Evolutionary conservation across 106 monocot genomes (phyloP), one percentile per base, ranked within the genome.

Genomic region (Iris macrosiphon): DNA sequence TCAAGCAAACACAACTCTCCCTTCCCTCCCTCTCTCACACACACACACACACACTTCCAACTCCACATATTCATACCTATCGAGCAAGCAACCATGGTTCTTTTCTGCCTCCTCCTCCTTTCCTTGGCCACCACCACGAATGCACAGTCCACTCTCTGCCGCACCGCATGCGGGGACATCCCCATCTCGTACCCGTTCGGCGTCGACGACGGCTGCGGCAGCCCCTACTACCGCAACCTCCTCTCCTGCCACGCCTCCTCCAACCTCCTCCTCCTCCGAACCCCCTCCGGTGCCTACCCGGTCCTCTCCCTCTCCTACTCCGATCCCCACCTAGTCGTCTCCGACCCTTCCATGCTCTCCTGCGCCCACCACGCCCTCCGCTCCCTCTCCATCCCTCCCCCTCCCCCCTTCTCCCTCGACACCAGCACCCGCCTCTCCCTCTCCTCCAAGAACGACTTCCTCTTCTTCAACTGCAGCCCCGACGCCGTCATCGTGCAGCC

Each of bases 161-260:
- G 74, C 10, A 68, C 59, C 22, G 38, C 65, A 38, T 89, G 89
- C 61, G 84, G 89, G 30, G 44, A 11, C 34, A 72, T 84, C 42
- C 77, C 73, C 18, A 70, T 89, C 51, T 53, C 52, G 21, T 89
- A 74, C 61, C 89, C 89, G 2, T 61, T 89, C 29, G 59, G 70
- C 57, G 50, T 90, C 74, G 89, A 90, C 74, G 70, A 77, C 29
- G 89, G 89, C 29, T 90, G 89, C 72, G 84, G 89, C 40, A 90
- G 74, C 57, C 74, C 77, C 26, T 75, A 78, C 64, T 81, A 80
- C 65, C 84, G 59, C 41, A 67, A 54, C 70, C 63, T 84, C 59
- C 77, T 84, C 16, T 1, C 40, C 45, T 89, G 80, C 69, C 12
- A 31, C 18, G 0, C 60, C 52, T 51, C 67, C 62, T 23, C 52